Conservation (phyloP, 129 eudicot species). For the Apium graveolens region DNA sequence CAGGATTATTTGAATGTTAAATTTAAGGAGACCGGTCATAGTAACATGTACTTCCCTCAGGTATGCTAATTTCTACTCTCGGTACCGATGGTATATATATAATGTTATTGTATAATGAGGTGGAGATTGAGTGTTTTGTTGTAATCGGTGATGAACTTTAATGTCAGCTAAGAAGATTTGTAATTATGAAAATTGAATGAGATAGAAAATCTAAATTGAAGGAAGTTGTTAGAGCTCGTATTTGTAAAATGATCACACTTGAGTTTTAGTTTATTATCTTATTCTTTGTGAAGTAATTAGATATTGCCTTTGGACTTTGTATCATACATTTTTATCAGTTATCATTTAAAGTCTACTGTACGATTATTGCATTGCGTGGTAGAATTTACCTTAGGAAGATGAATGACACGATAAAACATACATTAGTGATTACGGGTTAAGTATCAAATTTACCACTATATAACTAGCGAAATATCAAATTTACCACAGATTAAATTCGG, state of each 20-base stretch:
- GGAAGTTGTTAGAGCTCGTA: background rate
- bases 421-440: background rate
- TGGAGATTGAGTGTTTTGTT: too few relatives aligned
- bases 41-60: slow-evolving; percentile 99
- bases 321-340: background rate
- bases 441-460: too few relatives aligned
- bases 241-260: background rate
- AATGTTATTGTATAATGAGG: too few relatives aligned
- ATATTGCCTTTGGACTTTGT: background rate
- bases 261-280: background rate
- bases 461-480: too few relatives aligned
- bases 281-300: too few relatives aligned
- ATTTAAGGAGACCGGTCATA: slow-evolving; percentile 50
- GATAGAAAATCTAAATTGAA: background rate
- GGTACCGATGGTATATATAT: too few relatives aligned
- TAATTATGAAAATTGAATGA: background rate
- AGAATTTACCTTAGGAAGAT: background rate
- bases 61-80: slow-evolving; percentile 19
- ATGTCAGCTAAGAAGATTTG: too few relatives aligned
- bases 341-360: background rate
- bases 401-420: background rate
- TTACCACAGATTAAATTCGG: too few relatives aligned
- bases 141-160: too few relatives aligned
- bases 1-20: slow-evolving; percentile 77
- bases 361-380: background rate